Base-by-base conservation (phyloP, 108 stramenopile species). In the Fistulifera pelliculosa region DNA sequence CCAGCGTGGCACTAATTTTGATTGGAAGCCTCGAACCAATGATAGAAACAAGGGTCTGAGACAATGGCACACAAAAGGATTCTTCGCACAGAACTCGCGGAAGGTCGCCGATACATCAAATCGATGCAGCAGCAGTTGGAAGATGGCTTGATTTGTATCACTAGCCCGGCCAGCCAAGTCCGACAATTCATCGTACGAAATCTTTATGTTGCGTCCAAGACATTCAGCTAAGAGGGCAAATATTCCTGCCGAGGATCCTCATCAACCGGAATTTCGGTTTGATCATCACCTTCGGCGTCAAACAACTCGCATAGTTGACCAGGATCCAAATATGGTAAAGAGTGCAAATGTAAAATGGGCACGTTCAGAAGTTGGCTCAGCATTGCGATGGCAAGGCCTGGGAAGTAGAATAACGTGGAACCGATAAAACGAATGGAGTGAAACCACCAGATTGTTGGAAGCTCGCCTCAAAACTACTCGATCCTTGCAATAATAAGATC, bases 221-320 rank as follows among this genome's bases (percentile, higher is more conserved):
- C 85, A 87, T 52, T 93, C 92, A 7, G 85, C 81, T 0, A 93
- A 42, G n/a, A 93, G 69, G 25, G 79, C 83, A 58, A 87, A 93
- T 55, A 93, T 77, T 16, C 87, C 87, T 53, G 71, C 69, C 8
- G 85, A 79, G 90, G 76, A 62, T 87, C 85, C 16, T 56, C 60
- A 10, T 47, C 28, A 22, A 48, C 60, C 11, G 49, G 22, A 7
- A 22, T 23, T 23, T 23, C 25, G 10, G 18, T 27, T 5, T 38
- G 42, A 24, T 6, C 41, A 53, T 74, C 77, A 53, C 69, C 66
- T 61, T 87, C 87, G 13, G 76, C 66, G 47, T 86, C 86, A 62
- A 93, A 93, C 7, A 87, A 61, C 54, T 79, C 81, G 56, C 81
- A 85, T 5, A 93, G 63, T 42, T 85, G 83, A 11, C 65, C 77